Conservation (phyloP, 1,284 basidiomycete genomes). For the Pulchroboletus neoregius region DNA sequence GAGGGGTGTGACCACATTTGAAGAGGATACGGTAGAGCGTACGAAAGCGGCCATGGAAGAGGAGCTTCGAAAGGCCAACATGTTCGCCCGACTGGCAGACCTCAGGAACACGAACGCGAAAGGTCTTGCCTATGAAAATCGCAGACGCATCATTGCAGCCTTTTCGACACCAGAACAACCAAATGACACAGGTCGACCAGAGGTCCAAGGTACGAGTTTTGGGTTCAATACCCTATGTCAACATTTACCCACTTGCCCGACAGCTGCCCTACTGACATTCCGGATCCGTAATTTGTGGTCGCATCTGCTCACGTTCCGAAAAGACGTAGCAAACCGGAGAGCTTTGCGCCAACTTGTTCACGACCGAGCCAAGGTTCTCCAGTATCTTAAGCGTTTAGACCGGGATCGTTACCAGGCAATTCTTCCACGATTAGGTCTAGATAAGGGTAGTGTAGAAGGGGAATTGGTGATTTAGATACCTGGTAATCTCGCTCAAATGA, state of each 20-base stretch:
- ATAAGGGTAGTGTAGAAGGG: constrained; percentile 81
- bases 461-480: constrained; percentile 63
- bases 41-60: constrained; percentile 28
- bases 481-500: background rate
- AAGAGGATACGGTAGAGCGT: constrained; percentile 18
- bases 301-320: constrained; percentile 67
- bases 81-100: constrained; percentile 73
- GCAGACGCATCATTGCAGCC: constrained; percentile 70
- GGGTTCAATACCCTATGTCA: constrained; percentile 4
- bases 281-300: constrained; percentile 80
- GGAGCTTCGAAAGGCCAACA: constrained; percentile 59
- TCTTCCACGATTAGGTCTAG: constrained; percentile 73
- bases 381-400: constrained; percentile 70
- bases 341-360: constrained; percentile 75
- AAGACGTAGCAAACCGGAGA: constrained; percentile 78
- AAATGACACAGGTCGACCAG: constrained; percentile 77
- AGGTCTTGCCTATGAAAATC: constrained; percentile 85
- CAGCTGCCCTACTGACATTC: constrained; percentile 85
- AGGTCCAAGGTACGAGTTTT: constrained; percentile 76
- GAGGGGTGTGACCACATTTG: constrained; percentile 20
- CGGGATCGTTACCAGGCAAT: constrained; percentile 72
- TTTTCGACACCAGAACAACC: constrained; percentile 72
- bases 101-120: constrained; percentile 82
- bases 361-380: constrained; percentile 78
- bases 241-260: constrained; percentile 1